Evolutionary conservation across 352 stramenopile species (phyloP).

Genomic region (Poterioochromonas sp.): DNA sequence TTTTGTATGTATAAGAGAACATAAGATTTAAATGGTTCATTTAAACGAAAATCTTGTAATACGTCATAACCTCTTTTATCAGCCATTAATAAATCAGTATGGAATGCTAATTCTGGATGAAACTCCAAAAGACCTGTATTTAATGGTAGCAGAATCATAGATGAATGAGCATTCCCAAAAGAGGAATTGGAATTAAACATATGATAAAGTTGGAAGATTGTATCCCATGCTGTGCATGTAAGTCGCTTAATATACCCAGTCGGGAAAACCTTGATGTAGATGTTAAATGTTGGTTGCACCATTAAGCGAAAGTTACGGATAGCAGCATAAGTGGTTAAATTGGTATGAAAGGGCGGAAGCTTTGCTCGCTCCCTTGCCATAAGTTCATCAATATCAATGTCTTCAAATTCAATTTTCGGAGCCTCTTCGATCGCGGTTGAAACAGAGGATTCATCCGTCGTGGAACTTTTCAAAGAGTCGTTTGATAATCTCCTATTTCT

Average conservation of each 20-base stretch:
- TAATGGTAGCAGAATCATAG: conserved; percentile 24
- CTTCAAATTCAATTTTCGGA: background rate
- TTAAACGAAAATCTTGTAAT: background rate
- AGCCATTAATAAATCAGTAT: conserved; percentile 5
- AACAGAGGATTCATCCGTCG: background rate
- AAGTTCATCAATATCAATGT: too few relatives aligned
- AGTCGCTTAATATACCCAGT: background rate
- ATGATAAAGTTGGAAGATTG: conserved; percentile 2
- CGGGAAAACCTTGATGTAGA: conserved; percentile 31
- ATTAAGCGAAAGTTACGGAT: background rate
- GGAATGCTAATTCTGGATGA: background rate
- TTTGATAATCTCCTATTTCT: background rate
- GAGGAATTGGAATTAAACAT: background rate
- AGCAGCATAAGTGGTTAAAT: conserved; percentile 5
- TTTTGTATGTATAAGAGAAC: background rate
- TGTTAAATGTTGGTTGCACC: background rate
- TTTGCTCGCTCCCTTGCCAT: background rate
- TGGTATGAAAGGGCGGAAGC: background rate
- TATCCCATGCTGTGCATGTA: background rate
- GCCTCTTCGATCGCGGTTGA: background rate
- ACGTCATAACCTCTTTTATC: background rate
- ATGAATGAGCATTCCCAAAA: background rate
- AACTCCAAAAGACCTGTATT: conserved; percentile 18
- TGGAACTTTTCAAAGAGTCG: background rate
- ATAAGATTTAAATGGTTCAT: background rate